Conservation (phyloP, 148 eudicot genomes). For the Beta vulgaris region DNA sequence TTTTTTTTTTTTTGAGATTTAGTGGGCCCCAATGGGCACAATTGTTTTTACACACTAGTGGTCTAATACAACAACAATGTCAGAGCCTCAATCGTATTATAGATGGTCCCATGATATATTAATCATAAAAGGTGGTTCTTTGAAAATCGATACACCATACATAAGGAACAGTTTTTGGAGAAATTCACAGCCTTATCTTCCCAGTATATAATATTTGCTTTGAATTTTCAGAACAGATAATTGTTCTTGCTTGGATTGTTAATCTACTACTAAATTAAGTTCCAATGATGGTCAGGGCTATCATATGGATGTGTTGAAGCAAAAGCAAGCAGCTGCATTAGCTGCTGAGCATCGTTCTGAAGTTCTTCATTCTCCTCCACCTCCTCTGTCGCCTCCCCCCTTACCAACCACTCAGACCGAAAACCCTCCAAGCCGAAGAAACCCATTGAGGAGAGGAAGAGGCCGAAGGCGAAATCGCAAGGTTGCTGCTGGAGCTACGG, state of each 20-base stretch:
- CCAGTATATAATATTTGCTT: too few species aligned
- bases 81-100: too few species aligned
- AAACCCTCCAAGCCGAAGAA: constrained; percentile 30
- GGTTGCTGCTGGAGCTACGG: constrained; percentile 48
- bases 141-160: not conserved
- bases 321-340: constrained; percentile 51
- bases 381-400: constrained; percentile 15
- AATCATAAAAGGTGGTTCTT: not conserved
- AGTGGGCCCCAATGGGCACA: too few species aligned
- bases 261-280: not conserved
- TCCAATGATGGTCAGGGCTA: constrained; percentile 57
- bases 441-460: constrained; percentile 44
- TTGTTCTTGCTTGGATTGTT: not conserved
- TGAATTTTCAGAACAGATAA: not conserved
- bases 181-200: too few species aligned
- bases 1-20: too few species aligned
- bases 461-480: constrained; percentile 73
- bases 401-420: constrained; percentile 27
- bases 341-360: constrained; percentile 22
- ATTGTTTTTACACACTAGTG: too few species aligned
- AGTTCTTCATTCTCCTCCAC: constrained; percentile 33
- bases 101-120: too few species aligned
- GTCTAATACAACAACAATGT: too few species aligned
- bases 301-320: constrained; percentile 71
- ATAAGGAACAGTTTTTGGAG: not conserved